Percentiles rank a stretch among this genome's conserved stretches.
These are phyloP conservation scores for Pleurotus pulmonarius DNA, from an alignment of 768 basidiomycete species.

Conservation along the genomic window DNA sequence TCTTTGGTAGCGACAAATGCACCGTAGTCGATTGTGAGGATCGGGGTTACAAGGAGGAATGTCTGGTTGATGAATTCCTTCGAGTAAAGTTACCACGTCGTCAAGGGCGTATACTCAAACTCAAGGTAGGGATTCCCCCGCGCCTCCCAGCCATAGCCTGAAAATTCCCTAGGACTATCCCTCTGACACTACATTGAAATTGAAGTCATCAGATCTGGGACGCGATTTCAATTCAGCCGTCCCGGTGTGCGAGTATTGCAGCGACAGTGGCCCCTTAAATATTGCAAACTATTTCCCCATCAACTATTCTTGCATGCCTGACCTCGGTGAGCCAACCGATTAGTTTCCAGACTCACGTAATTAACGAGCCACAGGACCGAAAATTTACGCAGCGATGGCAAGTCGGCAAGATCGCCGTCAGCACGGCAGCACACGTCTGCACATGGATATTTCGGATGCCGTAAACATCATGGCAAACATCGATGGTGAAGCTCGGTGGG, in stretches of 20 bases:
- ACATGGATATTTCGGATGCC: conserved; percentile 72
- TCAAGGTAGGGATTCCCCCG: not conserved
- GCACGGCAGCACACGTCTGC: conserved; percentile 65
- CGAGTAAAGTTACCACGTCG: not conserved
- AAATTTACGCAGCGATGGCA: conserved; percentile 70
- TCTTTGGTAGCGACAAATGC: conserved; percentile 43
- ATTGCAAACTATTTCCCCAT: conserved; percentile 63
- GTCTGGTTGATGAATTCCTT: conserved; percentile 22
- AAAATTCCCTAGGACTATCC: conserved; percentile 54
- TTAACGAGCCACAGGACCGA: conserved; percentile 44
- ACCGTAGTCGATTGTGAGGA: conserved; percentile 53
- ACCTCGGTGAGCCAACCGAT: conserved; percentile 37
- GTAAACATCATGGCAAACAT: conserved; percentile 67
- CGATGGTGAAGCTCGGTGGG: conserved; percentile 65
- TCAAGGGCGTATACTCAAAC: not conserved
- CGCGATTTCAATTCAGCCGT: conserved; percentile 60
- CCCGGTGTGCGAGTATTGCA: conserved; percentile 61
- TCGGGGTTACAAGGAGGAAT: conserved; percentile 26
- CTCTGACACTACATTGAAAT: conserved; percentile 56
- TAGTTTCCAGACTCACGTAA: conserved; percentile 8
- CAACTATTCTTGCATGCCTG: conserved; percentile 48
- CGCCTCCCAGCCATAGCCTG: not conserved
- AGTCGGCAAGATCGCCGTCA: conserved; percentile 46
- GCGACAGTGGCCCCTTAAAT: conserved; percentile 65
- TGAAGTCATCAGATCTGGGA: conserved; percentile 58